A percentile compares a stretch with the other conserved stretches of the same genome.
These are phyloP conservation scores for Pythium pyrilobum DNA, from an alignment of 352 stramenopile genomes.

Conservation along the genomic window DNA sequence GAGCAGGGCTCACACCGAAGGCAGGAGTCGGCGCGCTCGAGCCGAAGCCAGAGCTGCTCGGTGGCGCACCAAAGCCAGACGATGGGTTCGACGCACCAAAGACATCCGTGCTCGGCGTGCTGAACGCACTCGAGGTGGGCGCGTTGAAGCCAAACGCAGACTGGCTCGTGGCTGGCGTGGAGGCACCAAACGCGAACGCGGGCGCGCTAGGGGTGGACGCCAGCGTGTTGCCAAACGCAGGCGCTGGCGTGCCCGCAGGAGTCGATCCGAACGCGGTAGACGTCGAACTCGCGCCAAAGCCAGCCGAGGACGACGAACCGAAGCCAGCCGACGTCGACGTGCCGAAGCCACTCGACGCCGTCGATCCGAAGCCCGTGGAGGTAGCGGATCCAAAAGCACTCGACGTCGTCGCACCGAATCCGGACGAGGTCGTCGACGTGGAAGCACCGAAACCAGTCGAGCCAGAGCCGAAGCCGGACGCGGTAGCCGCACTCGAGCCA, in stretches of 20 bases:
- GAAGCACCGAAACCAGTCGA: conserved; percentile 12
- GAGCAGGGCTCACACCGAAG: conserved; percentile 28
- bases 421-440: conserved; percentile 25
- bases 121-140: conserved; percentile 17
- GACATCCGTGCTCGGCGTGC: conserved; percentile 21
- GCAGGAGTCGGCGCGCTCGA: conserved; percentile 19
- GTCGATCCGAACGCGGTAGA: conserved; percentile 35
- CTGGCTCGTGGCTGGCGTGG: conserved; percentile 21
- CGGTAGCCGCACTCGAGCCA: neutral
- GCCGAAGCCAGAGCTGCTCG: conserved; percentile 9
- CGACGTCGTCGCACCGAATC: conserved; percentile 22
- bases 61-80: conserved; percentile 16
- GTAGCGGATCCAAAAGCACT: conserved; percentile 28
- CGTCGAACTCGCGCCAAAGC: conserved; percentile 23
- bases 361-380: conserved; percentile 8
- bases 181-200: conserved; percentile 22
- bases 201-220: conserved; percentile 18
- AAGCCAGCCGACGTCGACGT: conserved; percentile 22
- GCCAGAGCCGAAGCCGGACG: neutral
- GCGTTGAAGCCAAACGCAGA: conserved; percentile 17
- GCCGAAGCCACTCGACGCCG: conserved; percentile 16
- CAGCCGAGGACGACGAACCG: conserved; percentile 14
- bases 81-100: conserved; percentile 29
- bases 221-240: conserved; percentile 35
- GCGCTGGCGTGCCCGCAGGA: conserved; percentile 24